Evolutionary conservation across 2,329 filamentous ascomycete species (phyloP), one percentile per base, ranked within the genome.

Genomic region (Paecilomyces sp.): DNA sequence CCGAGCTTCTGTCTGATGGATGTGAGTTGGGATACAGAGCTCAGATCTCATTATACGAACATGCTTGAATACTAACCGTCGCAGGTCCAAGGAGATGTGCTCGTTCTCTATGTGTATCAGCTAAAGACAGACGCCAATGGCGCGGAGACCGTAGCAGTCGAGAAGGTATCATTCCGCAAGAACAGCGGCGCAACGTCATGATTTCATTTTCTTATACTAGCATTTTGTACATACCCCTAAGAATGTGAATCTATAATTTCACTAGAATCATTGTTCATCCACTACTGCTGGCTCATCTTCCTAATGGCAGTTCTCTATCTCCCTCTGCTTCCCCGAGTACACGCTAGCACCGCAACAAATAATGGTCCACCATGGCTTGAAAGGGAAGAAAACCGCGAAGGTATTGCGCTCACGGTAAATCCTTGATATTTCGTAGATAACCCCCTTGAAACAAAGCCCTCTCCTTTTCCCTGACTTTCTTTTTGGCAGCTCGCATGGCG

Each of bases 1-100:
- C 93, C 93, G 28, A 96, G 92, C 73, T 97, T 97, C 76, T 96
- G 94, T 71, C 78, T 97, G 74, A 97, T 97, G 93, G 93, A 97
- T 83, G 92, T 97, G 76, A 80, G 91, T 88, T 30, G 54, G 30
- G 54, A 30, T 36, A 57, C 31, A 34, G 53, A 28, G 34, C 36
- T 55, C 12, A 54, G 30, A 15, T 33, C 18, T 59, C 25, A 25
- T n/a, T 47, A 9, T 54, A 68, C 25, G 6, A 28, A 28, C 55
- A 68, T 72, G 53, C 72, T 60, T 58, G 18, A 28, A 54, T 64
- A 60, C 65, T 68, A 54, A 67, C 57, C 56, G 61, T 51, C 66
- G 62, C 67, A 96, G 91, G 91, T 96, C 36, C 93, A 97, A 84
- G 93, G 93, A 33, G 95, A 97, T 73, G 95, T 95, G 15, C 83